Conservation (phyloP, 257 asterid genomes). For the Nicotiana undulata region DNA sequence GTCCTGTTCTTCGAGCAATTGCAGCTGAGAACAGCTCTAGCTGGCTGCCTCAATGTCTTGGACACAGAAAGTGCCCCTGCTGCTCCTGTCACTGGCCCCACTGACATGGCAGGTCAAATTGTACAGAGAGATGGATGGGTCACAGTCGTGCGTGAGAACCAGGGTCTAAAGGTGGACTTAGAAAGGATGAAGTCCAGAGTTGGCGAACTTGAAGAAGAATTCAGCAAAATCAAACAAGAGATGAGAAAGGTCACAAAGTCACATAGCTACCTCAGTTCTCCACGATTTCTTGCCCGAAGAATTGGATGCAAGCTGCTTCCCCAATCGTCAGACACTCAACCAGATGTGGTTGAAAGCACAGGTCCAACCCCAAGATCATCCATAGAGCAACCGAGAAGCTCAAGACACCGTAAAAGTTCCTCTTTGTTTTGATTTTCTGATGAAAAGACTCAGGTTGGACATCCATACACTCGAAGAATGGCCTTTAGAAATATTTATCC, state of each 20-base stretch:
- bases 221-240: conserved; percentile 64
- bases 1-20: conserved; percentile 92
- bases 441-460: neutral
- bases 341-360: conserved; percentile 51
- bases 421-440: conserved; percentile 33
- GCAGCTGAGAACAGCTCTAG: conserved; percentile 79
- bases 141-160: conserved; percentile 74
- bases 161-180: conserved; percentile 69
- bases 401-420: conserved; percentile 52
- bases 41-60: conserved; percentile 62
- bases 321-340: conserved; percentile 43
- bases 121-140: conserved; percentile 87
- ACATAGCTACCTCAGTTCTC: conserved; percentile 54
- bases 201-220: conserved; percentile 85
- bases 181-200: conserved; percentile 81
- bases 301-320: conserved; percentile 55
- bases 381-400: conserved; percentile 34
- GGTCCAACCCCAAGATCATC: conserved; percentile 58
- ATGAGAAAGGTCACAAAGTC: conserved; percentile 76
- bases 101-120: conserved; percentile 39
- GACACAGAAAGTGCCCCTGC: conserved; percentile 67
- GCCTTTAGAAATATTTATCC: neutral
- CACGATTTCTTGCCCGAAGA: conserved; percentile 38
- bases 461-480: neutral
- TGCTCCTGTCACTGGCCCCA: conserved; percentile 25